phyloP scores from a whole-genome alignment of 495 filamentous ascomycete genomes.

The Penicillium cosmopolitanum region DNA sequence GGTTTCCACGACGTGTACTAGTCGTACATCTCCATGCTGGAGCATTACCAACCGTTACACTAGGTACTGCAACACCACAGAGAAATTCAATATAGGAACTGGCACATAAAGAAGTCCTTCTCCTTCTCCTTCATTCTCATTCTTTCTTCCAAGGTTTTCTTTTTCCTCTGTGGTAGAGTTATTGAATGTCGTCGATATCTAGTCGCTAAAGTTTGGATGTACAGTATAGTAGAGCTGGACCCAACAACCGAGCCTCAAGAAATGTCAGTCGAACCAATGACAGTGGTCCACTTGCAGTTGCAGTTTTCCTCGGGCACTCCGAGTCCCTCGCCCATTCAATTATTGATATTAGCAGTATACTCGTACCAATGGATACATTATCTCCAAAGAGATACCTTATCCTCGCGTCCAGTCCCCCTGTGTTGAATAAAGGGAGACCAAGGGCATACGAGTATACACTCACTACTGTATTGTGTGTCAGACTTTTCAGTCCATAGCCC shows the following conservation, averaged over 20 bases:
- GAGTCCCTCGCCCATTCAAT: too few species aligned
- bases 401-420: background rate
- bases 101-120: too few species aligned
- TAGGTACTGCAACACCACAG: background rate
- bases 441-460: background rate
- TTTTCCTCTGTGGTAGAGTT: too few species aligned
- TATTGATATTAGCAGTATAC: too few species aligned
- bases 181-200: too few species aligned
- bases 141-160: too few species aligned
- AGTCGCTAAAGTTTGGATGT: too few species aligned
- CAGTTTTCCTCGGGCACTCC: too few species aligned
- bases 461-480: slow-evolving; percentile 5
- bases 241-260: slow-evolving; percentile 2
- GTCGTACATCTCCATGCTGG: slow-evolving; percentile 6
- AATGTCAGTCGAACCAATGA: background rate
- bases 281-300: background rate
- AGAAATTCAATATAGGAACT: too few species aligned
- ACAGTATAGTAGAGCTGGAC: background rate
- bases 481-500: slow-evolving; percentile 5
- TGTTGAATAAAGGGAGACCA: background rate
- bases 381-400: too few species aligned
- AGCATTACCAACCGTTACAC: slow-evolving; percentile 5
- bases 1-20: background rate
- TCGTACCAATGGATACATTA: too few species aligned
- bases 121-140: too few species aligned